Base-by-base conservation (phyloP, 768 basidiomycete species). In the Auricularia heimuer region DNA sequence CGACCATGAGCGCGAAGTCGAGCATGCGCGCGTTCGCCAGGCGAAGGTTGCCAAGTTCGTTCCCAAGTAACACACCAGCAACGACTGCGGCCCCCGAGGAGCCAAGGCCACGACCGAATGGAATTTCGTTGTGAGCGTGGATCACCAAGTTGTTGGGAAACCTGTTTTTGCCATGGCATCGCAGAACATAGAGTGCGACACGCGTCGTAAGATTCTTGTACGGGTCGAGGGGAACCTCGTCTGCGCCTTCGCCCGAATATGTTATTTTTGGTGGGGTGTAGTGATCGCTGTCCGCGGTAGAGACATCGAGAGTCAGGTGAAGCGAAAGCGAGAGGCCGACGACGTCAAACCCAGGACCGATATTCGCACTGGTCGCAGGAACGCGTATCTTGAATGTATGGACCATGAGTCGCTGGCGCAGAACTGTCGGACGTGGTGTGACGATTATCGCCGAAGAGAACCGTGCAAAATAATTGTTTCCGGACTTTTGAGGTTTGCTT, bases 31-130 rank as follows among this genome's bases (percentile, higher is more conserved):
- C 82, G 35, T 74, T 78, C 14, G 89, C 75, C 11, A 98, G 85
- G 29, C 81, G 72, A 67, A 98, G 83, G 18, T 82, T 69, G 16
- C 91, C 96, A 29, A 98, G 80, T n/a, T 85, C 81, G 72, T 94
- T 83, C 42, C 88, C 97, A 56, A 99, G 84, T 37, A 96, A 82
- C 39, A 97, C 94, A 51, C 97, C 97, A 1, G 94, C 96, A 71
- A 99, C 91, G 70, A 99, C 97, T n/a, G 97, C 96, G 3, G 97
- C 97, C 14, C 96, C 96, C 0, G 97, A 98, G 0, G 96, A 98
- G 61, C 97, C 97, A 62, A 99, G 82, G 11, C 97, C 97, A 64
- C 97, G 90, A 12, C 97, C 96, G 72, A 99, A 99, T 2, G 97
- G 97, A 70, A 99, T 98, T 75, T 95, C 85, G 75, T 99, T 99